Conservation (phyloP, 2,329 filamentous ascomycete species). For the Alternaria novae-zelandiae region DNA sequence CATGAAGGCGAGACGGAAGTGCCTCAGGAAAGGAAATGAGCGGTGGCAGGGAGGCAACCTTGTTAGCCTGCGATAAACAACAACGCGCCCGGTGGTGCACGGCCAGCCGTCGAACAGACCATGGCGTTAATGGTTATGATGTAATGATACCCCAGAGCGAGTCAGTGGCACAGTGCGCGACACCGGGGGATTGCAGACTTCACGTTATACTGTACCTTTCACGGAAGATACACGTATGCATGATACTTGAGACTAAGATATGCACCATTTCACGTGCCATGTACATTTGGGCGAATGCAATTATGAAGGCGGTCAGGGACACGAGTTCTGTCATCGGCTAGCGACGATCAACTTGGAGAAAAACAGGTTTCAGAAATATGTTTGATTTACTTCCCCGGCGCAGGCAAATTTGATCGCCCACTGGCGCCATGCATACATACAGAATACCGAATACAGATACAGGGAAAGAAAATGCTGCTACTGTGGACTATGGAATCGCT, state of each 20-base stretch:
- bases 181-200: not conserved
- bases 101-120: not conserved
- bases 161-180: not conserved
- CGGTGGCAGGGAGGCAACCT: not conserved
- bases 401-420: conserved; percentile 8
- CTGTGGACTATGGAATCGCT: conserved; percentile 27
- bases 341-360: not conserved
- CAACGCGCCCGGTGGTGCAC: not conserved
- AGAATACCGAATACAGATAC: conserved; percentile 47
- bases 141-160: conserved; percentile 17
- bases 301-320: not conserved
- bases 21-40: conserved; percentile 28
- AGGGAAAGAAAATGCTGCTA: conserved; percentile 35
- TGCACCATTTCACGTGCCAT: not conserved
- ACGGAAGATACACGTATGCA: not conserved
- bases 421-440: conserved; percentile 20
- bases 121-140: conserved; percentile 5
- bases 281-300: not conserved
- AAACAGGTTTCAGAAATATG: conserved; percentile 18
- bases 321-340: not conserved
- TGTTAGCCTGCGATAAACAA: not conserved
- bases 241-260: not conserved
- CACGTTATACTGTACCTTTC: not conserved
- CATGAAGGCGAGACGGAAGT: conserved; percentile 29
- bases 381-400: conserved; percentile 25